Conservation (phyloP, 2,329 filamentous ascomycete species). For the Remersonia thermophila region DNA sequence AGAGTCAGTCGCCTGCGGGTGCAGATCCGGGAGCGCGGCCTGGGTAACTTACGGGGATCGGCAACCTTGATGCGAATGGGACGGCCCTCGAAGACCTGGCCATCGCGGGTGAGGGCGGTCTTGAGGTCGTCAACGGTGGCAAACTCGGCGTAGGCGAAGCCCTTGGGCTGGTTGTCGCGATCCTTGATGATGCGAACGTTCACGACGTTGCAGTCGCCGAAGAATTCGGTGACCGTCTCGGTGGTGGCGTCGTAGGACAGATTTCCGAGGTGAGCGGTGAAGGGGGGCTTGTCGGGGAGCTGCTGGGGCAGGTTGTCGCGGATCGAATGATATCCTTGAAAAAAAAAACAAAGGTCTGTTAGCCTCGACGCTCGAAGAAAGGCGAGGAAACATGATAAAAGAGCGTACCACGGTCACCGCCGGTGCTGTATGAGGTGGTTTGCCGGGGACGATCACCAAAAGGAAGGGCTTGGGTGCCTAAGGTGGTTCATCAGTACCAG, state of each 20-base stretch:
- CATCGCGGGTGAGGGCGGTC: slow-evolving; percentile 75
- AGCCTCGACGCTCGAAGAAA: slow-evolving; percentile 1
- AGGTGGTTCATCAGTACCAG: too few relatives aligned
- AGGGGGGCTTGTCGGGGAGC: slow-evolving; percentile 84
- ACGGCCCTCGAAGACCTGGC: slow-evolving; percentile 72
- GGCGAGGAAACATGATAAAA: slow-evolving; percentile 2
- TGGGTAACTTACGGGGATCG: slow-evolving; percentile 85
- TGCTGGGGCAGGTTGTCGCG: slow-evolving; percentile 62
- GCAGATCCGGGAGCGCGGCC: too few relatives aligned
- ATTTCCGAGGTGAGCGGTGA: slow-evolving; percentile 91
- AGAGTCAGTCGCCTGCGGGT: too few relatives aligned
- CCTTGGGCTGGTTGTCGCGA: slow-evolving; percentile 87
- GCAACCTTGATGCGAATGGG: slow-evolving; percentile 90
- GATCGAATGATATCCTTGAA: slow-evolving; percentile 39
- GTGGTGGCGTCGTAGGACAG: slow-evolving; percentile 87
- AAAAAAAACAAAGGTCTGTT: slow-evolving; percentile 9
- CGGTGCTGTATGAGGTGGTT: neutral
- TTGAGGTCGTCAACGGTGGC: slow-evolving; percentile 76
- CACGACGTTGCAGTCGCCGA: slow-evolving; percentile 70
- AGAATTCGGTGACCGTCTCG: slow-evolving; percentile 75
- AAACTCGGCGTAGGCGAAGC: slow-evolving; percentile 97
- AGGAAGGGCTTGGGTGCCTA: slow-evolving; percentile 45
- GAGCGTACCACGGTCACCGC: slow-evolving; percentile 18
- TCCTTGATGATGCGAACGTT: slow-evolving; percentile 96
- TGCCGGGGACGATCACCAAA: slow-evolving; percentile 26